Conservation (phyloP, 352 stramenopile species). For the Sclerospora graminicola region DNA sequence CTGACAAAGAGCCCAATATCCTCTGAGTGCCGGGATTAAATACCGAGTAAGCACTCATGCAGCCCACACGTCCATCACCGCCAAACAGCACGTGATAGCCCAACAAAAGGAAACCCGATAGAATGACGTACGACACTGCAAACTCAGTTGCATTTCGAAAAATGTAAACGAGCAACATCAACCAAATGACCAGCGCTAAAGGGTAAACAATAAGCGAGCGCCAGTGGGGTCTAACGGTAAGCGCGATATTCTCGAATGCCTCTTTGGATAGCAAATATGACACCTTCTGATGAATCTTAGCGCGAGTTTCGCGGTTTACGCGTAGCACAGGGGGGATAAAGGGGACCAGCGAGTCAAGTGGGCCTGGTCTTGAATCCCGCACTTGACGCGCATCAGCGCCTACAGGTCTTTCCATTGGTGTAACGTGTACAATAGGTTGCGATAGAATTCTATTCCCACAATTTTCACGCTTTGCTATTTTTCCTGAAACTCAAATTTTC, state of each 20-base stretch:
- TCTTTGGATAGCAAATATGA: slow-evolving; percentile 28
- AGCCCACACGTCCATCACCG: slow-evolving; percentile 7
- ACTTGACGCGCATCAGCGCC: slow-evolving; percentile 1
- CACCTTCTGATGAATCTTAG: slow-evolving; percentile 25
- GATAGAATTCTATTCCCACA: no score
- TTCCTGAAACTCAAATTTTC: no score
- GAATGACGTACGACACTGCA: slow-evolving; percentile 46
- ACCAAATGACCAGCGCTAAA: slow-evolving; percentile 25
- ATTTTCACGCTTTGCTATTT: no score
- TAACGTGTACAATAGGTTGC: no score
- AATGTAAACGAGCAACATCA: slow-evolving; percentile 33
- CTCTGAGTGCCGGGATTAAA: slow-evolving; percentile 61
- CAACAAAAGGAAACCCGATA: slow-evolving; percentile 38
- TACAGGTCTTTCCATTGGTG: no score
- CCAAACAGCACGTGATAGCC: slow-evolving; percentile 27
- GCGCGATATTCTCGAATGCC: slow-evolving; percentile 8
- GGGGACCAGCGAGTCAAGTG: slow-evolving; percentile 66
- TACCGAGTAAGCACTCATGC: slow-evolving; percentile 72
- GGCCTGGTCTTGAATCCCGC: slow-evolving; percentile 18
- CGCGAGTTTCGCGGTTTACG: slow-evolving; percentile 68
- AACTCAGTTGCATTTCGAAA: slow-evolving; percentile 44
- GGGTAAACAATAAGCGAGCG: slow-evolving; percentile 10
- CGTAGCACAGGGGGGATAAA: slow-evolving; percentile 74
- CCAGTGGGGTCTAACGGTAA: slow-evolving; percentile 18
- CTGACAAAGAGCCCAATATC: slow-evolving; percentile 71